Percentiles rank a stretch among this genome's conserved stretches.
Conservation (phyloP, 306 rosid genomes). For the Cucumis hystrix region DNA sequence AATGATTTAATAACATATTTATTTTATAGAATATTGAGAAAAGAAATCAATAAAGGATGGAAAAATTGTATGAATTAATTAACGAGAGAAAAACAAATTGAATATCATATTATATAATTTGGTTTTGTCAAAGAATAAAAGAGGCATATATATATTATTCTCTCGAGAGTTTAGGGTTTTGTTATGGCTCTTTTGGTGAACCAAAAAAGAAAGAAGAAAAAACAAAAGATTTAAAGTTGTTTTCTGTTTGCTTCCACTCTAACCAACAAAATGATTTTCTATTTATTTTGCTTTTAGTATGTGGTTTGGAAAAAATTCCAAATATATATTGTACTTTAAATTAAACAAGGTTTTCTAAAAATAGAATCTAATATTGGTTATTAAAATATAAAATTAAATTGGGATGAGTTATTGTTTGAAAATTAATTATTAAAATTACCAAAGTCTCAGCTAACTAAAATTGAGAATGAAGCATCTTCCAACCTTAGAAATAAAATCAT, state of each 20-base stretch:
- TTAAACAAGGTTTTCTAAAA: too few species aligned
- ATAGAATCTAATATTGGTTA: too few species aligned
- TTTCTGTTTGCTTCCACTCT: background rate
- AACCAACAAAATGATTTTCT: background rate
- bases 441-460: too few species aligned
- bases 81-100: background rate
- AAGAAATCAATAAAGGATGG: background rate
- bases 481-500: too few species aligned
- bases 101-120: background rate
- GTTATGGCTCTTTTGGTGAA: background rate
- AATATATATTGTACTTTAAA: too few species aligned
- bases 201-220: background rate
- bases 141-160: background rate
- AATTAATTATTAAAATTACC: too few species aligned
- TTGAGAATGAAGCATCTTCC: too few species aligned
- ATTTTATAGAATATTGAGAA: background rate
- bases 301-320: background rate
- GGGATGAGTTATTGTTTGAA: too few species aligned
- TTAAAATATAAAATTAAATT: too few species aligned
- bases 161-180: background rate
- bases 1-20: background rate
- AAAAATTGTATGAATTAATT: background rate
- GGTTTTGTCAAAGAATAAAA: background rate
- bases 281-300: background rate
- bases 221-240: background rate